A percentile compares a stretch with the other conserved stretches of the same genome.
These are phyloP conservation scores for Yamadazyma songkhlaensis DNA, from an alignment of 1,139 yeast species.

Conservation along the genomic window DNA sequence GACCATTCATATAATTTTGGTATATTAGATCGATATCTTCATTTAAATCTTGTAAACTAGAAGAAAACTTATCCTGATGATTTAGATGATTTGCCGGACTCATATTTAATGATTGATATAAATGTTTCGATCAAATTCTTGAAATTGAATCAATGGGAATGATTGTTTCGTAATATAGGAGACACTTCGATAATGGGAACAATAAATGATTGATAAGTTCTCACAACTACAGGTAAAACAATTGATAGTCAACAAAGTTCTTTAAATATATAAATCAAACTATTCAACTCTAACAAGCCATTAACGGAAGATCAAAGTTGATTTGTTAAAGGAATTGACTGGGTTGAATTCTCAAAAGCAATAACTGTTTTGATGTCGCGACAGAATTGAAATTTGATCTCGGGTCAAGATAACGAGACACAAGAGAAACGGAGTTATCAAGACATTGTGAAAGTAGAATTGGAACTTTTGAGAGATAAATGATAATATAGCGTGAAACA, in stretches of 20 bases:
- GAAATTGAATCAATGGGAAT: too few relatives aligned
- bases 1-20: slow-evolving; percentile 21
- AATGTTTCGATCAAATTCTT: too few relatives aligned
- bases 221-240: too few relatives aligned
- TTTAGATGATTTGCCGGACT: slow-evolving; percentile 8
- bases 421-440: not conserved
- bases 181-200: too few relatives aligned
- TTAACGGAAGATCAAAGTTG: too few relatives aligned
- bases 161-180: too few relatives aligned
- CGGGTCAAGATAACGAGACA: not conserved
- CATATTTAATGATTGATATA: not conserved
- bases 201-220: too few relatives aligned
- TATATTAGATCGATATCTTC: slow-evolving; percentile 37
- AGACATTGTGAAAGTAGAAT: not conserved
- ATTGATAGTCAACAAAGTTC: too few relatives aligned
- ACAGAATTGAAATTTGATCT: not conserved
- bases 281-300: too few relatives aligned
- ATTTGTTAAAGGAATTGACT: not conserved
- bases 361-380: slow-evolving; percentile 3
- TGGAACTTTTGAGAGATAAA: not conserved
- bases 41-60: slow-evolving; percentile 14
- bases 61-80: slow-evolving; percentile 5
- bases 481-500: too few relatives aligned
- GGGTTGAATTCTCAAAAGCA: slow-evolving; percentile 1
- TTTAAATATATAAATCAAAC: too few relatives aligned